Evolutionary conservation across 2,329 filamentous ascomycete species (phyloP), one percentile per base, ranked within the genome.

Genomic region (Monosporascus sp.): DNA sequence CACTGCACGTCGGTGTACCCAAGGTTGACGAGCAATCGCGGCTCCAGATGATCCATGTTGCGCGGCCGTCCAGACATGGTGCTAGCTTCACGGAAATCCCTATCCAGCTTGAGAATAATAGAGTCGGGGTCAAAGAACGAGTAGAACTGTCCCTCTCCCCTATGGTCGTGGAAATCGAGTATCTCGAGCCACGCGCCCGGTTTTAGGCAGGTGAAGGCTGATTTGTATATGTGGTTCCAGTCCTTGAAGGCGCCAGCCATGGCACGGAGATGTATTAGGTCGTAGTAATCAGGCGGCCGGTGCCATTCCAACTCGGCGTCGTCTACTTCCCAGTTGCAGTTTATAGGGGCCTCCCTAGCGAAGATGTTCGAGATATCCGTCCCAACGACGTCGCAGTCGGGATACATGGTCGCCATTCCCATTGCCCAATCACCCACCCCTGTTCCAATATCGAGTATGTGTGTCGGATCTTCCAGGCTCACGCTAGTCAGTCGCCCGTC

Each of bases 331-430:
- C 82, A 84, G 60, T 78, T 81, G 40, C 82, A 75, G 56, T 84
- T 84, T 61, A 78, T 76, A 5, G 81, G 81, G 7, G 80, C 78
- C 37, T 76, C 75, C 20, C 73, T 74, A n/a, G 78, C 78, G 58
- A 82, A 80, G 48, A 83, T 80, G 54, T 81, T 79, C 17, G 79
- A 78, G 52, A 83, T 81, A 58, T 84, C 81, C 43, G 78, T 82
- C 22, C 81, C 81, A 6, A 80, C 77, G 5, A 84, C 78, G 59
- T 84, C 79, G 61, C 78, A 81, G 35, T 73, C 66, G 5, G 78
- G 79, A 59, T 73, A 78, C 35, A 71, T 60, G 61, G 83, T 80
- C 16, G 78, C 80, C 71, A 84, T 79, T 55, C 75, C 75, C 49
- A 77, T 75, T 4, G 73, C 73, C 75, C 74, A 77, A 57, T 76